These are phyloP conservation scores for Arabidopsis hybrid DNA, from an alignment of 441 rosid species.

Conservation along the genomic window DNA sequence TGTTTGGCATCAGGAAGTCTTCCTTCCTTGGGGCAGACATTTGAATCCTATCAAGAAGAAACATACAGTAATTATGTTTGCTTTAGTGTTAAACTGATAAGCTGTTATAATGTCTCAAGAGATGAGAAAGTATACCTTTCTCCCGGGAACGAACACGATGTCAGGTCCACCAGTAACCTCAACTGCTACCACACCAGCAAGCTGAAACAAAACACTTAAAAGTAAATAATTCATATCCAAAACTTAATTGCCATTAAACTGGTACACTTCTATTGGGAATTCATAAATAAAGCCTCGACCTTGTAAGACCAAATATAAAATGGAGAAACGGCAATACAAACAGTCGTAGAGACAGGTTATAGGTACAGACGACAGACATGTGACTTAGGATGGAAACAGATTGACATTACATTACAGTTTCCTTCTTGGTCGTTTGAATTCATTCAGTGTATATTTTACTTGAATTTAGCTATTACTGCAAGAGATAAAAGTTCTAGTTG, in stretches of 20 bases:
- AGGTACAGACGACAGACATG: neutral
- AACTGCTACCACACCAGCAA: constrained; percentile 97
- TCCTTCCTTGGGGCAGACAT: constrained; percentile 69
- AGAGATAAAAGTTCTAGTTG: neutral
- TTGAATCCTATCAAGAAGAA: constrained; percentile 67
- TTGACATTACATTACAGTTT: neutral
- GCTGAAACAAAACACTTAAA: constrained; percentile 50
- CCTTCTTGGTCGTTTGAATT: neutral
- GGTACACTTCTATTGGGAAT: neutral
- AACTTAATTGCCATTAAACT: constrained; percentile 5
- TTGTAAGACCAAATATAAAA: neutral
- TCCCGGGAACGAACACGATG: constrained; percentile 82
- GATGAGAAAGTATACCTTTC: constrained; percentile 62
- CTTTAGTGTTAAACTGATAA: constrained; percentile 13
- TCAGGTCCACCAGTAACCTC: constrained; percentile 97
- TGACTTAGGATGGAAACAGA: neutral
- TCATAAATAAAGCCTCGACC: neutral
- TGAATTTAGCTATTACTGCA: neutral
- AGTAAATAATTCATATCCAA: neutral
- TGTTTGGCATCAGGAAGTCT: constrained; percentile 84
- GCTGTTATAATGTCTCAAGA: constrained; percentile 12
- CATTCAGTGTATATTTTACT: neutral
- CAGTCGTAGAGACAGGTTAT: neutral
- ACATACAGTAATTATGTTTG: constrained; percentile 19
- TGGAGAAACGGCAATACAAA: neutral